Conservation (phyloP, 2,329 filamentous ascomycete species). For the Bertia moriformis region DNA sequence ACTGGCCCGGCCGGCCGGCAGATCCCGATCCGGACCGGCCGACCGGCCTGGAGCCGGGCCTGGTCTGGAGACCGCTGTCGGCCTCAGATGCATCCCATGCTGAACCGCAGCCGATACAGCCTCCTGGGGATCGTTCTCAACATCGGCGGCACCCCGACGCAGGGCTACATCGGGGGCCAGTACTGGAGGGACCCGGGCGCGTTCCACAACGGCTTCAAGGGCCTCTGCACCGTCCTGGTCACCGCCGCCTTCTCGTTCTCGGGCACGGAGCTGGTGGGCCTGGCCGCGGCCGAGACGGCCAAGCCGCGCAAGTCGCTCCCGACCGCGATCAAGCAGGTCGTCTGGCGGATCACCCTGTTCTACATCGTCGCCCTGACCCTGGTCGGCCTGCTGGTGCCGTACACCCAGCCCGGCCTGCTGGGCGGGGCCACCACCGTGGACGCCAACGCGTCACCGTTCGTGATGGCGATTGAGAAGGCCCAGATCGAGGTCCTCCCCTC, state of each 20-base stretch:
- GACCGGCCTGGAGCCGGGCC: too few species aligned
- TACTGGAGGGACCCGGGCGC: conserved; percentile 74
- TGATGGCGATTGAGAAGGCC: conserved; percentile 78
- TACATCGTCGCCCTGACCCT: conserved; percentile 66
- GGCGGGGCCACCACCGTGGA: conserved; percentile 47
- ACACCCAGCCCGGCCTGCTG: conserved; percentile 49
- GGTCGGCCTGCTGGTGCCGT: conserved; percentile 67
- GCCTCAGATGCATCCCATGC: neutral
- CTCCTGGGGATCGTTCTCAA: conserved; percentile 77
- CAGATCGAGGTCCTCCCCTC: conserved; percentile 70
- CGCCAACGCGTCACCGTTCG: conserved; percentile 81
- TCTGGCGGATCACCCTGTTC: conserved; percentile 85
- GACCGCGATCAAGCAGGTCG: conserved; percentile 80
- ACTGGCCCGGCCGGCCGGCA: too few species aligned
- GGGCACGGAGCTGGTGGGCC: too few species aligned
- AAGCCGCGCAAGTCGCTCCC: conserved; percentile 71
- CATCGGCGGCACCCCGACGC: conserved; percentile 60
- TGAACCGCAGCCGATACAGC: conserved; percentile 24
- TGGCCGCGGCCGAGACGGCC: conserved; percentile 65
- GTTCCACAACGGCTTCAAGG: conserved; percentile 71
- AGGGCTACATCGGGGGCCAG: conserved; percentile 65
- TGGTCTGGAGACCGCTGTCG: too few species aligned
- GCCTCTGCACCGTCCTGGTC: conserved; percentile 65
- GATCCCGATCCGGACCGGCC: neutral
- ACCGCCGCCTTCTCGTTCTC: conserved; percentile 65